A percentile compares a stretch with the other conserved stretches of the same genome.
phyloP scores from a whole-genome alignment of 148 eudicot species.

The Dianthus caryophyllus region DNA sequence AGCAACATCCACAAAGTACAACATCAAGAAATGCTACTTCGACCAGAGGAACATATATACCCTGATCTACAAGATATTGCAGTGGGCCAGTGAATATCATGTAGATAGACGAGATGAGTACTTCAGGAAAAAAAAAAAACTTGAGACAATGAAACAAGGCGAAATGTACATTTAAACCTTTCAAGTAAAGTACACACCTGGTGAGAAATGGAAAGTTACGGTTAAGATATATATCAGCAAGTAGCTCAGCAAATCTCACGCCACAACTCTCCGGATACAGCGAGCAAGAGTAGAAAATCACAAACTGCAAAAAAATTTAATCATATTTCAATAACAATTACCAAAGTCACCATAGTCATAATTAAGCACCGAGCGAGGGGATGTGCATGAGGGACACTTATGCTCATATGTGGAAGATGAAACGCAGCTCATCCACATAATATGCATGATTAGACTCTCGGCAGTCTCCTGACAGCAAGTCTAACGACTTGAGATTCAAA shows the following conservation, averaged over 20 bases:
- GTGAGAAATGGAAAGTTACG: constrained; percentile 33
- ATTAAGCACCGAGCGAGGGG: neutral
- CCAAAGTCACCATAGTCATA: neutral
- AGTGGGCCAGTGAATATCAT: neutral
- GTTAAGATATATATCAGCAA: constrained; percentile 45
- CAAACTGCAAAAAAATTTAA: constrained; percentile 63
- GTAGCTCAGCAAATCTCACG: constrained; percentile 47
- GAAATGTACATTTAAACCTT: neutral
- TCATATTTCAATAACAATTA: constrained; percentile 3
- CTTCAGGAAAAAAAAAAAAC: neutral
- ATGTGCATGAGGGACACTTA: neutral
- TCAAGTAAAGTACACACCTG: constrained; percentile 40
- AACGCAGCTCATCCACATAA: neutral
- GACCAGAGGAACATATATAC: neutral
- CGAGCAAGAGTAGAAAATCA: constrained; percentile 89
- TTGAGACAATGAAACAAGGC: neutral
- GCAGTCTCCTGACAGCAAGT: neutral
- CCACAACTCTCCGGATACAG: constrained; percentile 86
- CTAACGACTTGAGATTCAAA: neutral
- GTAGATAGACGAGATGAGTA: neutral
- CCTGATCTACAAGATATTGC: neutral
- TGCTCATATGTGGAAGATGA: neutral
- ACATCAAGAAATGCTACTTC: neutral
- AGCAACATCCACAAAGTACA: neutral
- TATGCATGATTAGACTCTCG: neutral